Conservation (phyloP, 371 early-diverging fungal species). For the Saksenaea vasiformis region DNA sequence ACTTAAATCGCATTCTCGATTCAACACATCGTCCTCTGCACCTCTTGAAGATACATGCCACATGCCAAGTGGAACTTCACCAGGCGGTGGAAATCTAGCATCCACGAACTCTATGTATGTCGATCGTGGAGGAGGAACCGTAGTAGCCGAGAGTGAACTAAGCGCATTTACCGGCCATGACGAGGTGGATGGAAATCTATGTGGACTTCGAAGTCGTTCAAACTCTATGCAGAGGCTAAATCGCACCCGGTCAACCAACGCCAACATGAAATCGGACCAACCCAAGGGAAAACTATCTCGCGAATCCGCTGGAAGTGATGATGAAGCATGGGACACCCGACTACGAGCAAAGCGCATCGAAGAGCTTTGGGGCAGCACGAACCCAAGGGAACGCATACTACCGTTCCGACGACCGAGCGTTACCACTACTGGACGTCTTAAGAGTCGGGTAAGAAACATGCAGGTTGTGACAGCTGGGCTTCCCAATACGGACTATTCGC, state of each 20-base stretch:
- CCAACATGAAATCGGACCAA: not conserved
- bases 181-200: slow-evolving; percentile 31
- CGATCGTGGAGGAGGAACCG: slow-evolving; percentile 46
- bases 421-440: slow-evolving; percentile 7
- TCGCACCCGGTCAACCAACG: not conserved
- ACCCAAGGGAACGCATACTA: slow-evolving; percentile 12
- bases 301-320: slow-evolving; percentile 37
- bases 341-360: slow-evolving; percentile 40
- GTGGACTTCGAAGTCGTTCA: slow-evolving; percentile 20
- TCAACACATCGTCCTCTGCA: slow-evolving; percentile 41
- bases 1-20: slow-evolving; percentile 35
- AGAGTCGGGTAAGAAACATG: slow-evolving; percentile 14
- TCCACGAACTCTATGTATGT: slow-evolving; percentile 7
- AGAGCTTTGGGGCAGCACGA: slow-evolving; percentile 33
- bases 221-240: slow-evolving; percentile 1
- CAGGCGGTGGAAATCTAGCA: slow-evolving; percentile 11
- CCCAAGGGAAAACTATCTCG: not conserved
- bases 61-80: not conserved
- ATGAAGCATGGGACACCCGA: slow-evolving; percentile 41
- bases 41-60: slow-evolving; percentile 25
- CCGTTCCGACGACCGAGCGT: slow-evolving; percentile 23
- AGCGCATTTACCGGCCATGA: slow-evolving; percentile 66
- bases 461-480: slow-evolving; percentile 34
- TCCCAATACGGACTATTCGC: slow-evolving; percentile 21
- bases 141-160: slow-evolving; percentile 42